Conservation (phyloP, 495 filamentous ascomycete species). For the Polyplosphaeria fusca region DNA sequence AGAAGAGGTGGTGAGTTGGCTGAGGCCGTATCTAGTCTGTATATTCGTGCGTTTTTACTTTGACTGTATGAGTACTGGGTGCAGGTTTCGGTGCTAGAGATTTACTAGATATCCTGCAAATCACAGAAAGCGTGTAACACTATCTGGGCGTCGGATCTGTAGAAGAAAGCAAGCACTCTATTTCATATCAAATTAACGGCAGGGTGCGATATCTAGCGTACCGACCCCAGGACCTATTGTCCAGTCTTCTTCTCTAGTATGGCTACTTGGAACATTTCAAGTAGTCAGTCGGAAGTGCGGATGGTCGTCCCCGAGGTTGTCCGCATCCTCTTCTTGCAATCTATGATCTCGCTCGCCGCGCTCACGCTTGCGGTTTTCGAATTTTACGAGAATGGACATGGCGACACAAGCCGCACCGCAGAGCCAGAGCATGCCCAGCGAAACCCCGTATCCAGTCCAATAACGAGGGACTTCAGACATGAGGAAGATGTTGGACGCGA, state of each 20-base stretch:
- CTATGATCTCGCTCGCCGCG: conserved; percentile 52
- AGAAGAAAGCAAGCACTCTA: too few relatives aligned
- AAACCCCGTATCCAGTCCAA: conserved; percentile 39
- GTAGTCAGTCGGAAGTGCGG: conserved; percentile 38
- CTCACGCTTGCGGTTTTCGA: conserved; percentile 42
- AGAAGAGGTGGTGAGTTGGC: neutral
- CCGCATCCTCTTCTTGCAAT: conserved; percentile 49
- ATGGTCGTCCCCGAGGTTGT: conserved; percentile 61
- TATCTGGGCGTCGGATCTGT: too few relatives aligned
- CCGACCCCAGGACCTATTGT: neutral
- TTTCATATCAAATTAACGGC: too few relatives aligned
- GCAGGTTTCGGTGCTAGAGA: too few relatives aligned
- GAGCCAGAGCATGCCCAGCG: conserved; percentile 50
- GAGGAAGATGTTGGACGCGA: conserved; percentile 44
- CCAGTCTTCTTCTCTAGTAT: neutral
- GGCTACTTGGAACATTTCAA: too few relatives aligned
- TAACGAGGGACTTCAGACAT: conserved; percentile 41
- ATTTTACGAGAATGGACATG: conserved; percentile 44
- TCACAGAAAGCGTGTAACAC: too few relatives aligned
- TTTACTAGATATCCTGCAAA: too few relatives aligned
- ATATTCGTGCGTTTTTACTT: too few relatives aligned
- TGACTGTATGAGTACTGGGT: too few relatives aligned
- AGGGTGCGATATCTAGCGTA: too few relatives aligned
- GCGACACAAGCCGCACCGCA: conserved; percentile 43
- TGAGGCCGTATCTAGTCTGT: too few relatives aligned